Percentiles rank a stretch among this genome's conserved stretches.
phyloP scores from a whole-genome alignment of 2,329 filamentous ascomycete species.

The Zasmidium cellare region DNA sequence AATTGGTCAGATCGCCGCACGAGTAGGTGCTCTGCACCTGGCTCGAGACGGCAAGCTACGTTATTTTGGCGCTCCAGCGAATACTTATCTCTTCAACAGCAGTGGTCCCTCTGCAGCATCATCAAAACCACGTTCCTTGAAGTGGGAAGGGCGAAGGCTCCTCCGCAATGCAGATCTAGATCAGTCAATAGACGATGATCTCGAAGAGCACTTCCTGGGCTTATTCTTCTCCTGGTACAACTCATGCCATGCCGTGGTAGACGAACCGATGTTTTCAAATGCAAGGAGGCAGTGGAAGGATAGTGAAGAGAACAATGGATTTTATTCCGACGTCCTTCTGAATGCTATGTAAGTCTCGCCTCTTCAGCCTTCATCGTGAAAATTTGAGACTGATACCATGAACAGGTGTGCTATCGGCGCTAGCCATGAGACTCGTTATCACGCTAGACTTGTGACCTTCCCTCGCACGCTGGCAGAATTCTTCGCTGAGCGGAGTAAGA shows the following conservation, averaged over 20 bases:
- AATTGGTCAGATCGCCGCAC: slow-evolving; percentile 45
- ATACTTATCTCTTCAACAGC: slow-evolving; percentile 5
- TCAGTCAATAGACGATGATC: slow-evolving; percentile 40
- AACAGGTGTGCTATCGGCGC: slow-evolving; percentile 36
- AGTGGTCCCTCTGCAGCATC: neutral
- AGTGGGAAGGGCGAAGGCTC: slow-evolving; percentile 29
- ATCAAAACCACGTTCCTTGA: neutral
- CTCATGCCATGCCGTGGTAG: slow-evolving; percentile 47
- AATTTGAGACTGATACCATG: neutral
- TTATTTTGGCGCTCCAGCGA: slow-evolving; percentile 47
- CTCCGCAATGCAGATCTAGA: slow-evolving; percentile 44
- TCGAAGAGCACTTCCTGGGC: slow-evolving; percentile 47
- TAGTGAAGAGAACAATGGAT: neutral
- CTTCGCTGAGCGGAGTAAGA: slow-evolving; percentile 47
- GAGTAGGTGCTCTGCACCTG: slow-evolving; percentile 47
- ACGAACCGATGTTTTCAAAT: slow-evolving; percentile 37
- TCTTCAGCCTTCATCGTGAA: neutral
- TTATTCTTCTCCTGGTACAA: slow-evolving; percentile 54
- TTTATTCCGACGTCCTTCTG: slow-evolving; percentile 25
- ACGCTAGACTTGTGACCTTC: slow-evolving; percentile 39
- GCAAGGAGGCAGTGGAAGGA: slow-evolving; percentile 13
- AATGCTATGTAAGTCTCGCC: slow-evolving; percentile 18
- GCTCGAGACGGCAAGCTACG: slow-evolving; percentile 45
- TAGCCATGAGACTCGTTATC: slow-evolving; percentile 38
- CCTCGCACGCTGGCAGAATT: slow-evolving; percentile 40